A percentile compares a stretch with the other conserved stretches of the same genome.
Evolutionary conservation across 202 grass and related monocot genomes (phyloP).

Genomic region (Saccharum hybrid): DNA sequence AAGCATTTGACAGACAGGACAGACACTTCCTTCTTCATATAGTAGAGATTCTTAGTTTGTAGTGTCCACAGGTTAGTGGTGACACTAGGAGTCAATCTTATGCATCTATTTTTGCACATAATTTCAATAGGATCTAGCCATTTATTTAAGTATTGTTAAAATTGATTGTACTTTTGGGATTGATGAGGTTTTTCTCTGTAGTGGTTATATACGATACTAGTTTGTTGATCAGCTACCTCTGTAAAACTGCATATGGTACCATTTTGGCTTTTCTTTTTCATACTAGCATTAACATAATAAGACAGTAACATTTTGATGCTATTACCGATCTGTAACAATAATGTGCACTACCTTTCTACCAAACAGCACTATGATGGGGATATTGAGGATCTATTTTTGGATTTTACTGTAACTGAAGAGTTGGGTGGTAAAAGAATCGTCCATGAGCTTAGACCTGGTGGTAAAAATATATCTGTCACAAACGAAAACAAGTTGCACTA

Average conservation of each 20-base stretch:
- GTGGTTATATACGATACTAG: slow-evolving; percentile 6
- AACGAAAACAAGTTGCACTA: slow-evolving; percentile 97
- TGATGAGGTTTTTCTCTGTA: slow-evolving; percentile 3
- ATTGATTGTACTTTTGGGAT: slow-evolving; percentile 34
- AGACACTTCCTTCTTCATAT: too few relatives aligned
- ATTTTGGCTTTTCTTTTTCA: slow-evolving; percentile 6
- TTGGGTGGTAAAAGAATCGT: slow-evolving; percentile 83
- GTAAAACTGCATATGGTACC: slow-evolving; percentile 16
- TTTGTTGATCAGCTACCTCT: slow-evolving; percentile 14
- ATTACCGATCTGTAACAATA: slow-evolving; percentile 18
- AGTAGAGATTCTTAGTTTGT: background rate
- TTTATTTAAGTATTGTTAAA: slow-evolving; percentile 24
- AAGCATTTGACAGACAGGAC: too few relatives aligned
- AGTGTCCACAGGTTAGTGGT: slow-evolving; percentile 6
- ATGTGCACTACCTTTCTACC: slow-evolving; percentile 13
- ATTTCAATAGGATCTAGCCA: slow-evolving; percentile 15
- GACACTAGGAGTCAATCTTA: background rate
- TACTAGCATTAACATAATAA: slow-evolving; percentile 14
- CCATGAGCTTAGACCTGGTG: slow-evolving; percentile 90
- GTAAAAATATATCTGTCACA: slow-evolving; percentile 84
- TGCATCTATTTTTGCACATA: background rate
- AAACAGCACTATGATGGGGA: slow-evolving; percentile 93
- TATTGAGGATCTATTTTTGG: slow-evolving; percentile 81
- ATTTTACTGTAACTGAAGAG: slow-evolving; percentile 95
- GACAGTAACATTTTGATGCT: slow-evolving; percentile 8